Conservation (phyloP, 108 stramenopile species). For the Pseudonitzschia delicatissima region DNA sequence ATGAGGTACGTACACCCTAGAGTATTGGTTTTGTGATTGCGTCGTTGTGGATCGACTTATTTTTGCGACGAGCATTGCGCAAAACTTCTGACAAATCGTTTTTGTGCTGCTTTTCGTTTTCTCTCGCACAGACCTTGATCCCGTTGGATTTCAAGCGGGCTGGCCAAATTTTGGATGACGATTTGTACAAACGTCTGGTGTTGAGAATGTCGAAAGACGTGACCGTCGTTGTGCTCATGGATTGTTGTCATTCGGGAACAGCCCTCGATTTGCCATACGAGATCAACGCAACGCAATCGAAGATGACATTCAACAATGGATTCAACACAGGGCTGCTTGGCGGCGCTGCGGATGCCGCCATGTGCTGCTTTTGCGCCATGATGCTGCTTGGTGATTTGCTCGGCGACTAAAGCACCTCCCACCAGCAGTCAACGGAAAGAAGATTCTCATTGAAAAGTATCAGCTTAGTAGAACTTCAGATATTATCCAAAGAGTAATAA, state of each 20-base stretch:
- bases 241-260: slow-evolving; percentile 81
- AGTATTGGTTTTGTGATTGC: background rate
- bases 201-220: slow-evolving; percentile 75
- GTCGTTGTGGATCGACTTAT: background rate
- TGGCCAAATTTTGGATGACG: slow-evolving; percentile 90
- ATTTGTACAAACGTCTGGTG: slow-evolving; percentile 71
- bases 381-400: background rate
- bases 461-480: background rate
- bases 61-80: too few relatives aligned
- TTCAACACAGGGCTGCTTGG: slow-evolving; percentile 38
- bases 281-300: slow-evolving; percentile 63
- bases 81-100: background rate
- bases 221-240: slow-evolving; percentile 74
- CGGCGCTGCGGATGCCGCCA: background rate
- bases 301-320: slow-evolving; percentile 28
- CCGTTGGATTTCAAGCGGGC: slow-evolving; percentile 83
- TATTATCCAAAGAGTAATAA: background rate
- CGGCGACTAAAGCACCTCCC: background rate
- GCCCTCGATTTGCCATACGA: slow-evolving; percentile 79
- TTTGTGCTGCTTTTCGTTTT: background rate
- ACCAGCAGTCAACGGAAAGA: background rate
- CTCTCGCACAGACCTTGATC: slow-evolving; percentile 81
- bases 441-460: too few relatives aligned
- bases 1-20: slow-evolving; percentile 19
- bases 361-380: slow-evolving; percentile 14